These are phyloP conservation scores for Gossypium davidsonii DNA, from an alignment of 441 rosid genomes.

Conservation along the genomic window DNA sequence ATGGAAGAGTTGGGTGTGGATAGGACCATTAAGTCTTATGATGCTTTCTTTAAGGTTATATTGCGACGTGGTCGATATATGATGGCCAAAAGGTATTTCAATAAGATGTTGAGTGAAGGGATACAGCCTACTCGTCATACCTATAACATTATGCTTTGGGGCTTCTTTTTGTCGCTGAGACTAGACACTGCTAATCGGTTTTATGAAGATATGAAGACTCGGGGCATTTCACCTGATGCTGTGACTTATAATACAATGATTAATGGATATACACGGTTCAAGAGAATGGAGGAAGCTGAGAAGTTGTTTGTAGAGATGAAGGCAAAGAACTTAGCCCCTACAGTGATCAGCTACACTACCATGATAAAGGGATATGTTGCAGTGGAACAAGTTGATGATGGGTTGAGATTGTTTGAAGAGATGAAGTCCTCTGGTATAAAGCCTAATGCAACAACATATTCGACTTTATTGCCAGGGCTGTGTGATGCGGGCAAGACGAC, in stretches of 20 bases:
- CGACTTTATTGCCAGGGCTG: conserved; percentile 75
- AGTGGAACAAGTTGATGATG: conserved; percentile 50
- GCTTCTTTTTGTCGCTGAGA: conserved; percentile 73
- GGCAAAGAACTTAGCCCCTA: conserved; percentile 55
- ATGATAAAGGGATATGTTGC: conserved; percentile 80
- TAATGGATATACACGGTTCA: conserved; percentile 61
- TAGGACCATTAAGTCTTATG: conserved; percentile 66
- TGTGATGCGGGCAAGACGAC: conserved; percentile 60
- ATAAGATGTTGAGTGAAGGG: conserved; percentile 71
- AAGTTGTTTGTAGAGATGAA: conserved; percentile 85
- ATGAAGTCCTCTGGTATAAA: conserved; percentile 56
- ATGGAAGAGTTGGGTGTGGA: conserved; percentile 77
- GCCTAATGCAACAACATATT: conserved; percentile 64
- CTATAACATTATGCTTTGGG: conserved; percentile 81
- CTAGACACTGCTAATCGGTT: conserved; percentile 64
- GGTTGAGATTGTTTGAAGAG: conserved; percentile 64
- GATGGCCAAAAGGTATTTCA: conserved; percentile 91
- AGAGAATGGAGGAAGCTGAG: conserved; percentile 81
- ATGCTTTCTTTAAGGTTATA: conserved; percentile 69
- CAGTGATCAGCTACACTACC: conserved; percentile 72
- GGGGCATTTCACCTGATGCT: conserved; percentile 58
- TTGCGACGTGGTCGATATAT: conserved; percentile 69
- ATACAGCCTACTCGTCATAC: conserved; percentile 67
- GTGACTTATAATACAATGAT: conserved; percentile 80
- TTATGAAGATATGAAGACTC: conserved; percentile 69